phyloP scores from a whole-genome alignment of 768 basidiomycete species.

The Leccinum incarnatum region DNA sequence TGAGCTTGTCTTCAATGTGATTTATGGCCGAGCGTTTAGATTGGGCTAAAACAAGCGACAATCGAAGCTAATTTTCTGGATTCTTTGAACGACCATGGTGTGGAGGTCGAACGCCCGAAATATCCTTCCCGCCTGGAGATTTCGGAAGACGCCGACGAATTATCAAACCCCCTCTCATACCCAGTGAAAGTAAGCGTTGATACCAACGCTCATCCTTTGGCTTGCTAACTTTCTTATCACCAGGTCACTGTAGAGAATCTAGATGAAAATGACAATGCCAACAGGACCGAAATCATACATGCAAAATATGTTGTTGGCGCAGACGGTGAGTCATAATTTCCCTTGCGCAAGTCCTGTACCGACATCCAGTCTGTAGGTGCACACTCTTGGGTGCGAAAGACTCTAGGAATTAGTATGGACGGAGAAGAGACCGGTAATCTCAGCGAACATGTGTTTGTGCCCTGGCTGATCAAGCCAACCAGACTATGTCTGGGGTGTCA shows the following conservation, averaged over 20 bases:
- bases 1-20: not conserved
- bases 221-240: not conserved
- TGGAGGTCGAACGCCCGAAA: not conserved
- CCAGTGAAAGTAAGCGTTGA: not conserved
- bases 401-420: not conserved
- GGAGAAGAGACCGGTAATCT: not conserved
- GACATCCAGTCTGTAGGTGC: not conserved
- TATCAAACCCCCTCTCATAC: not conserved
- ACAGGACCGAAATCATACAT: not conserved
- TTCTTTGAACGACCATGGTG: not conserved
- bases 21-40: not conserved
- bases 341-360: not conserved
- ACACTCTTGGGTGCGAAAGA: not conserved
- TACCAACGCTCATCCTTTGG: not conserved
- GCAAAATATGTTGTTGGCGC: not conserved
- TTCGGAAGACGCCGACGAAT: not conserved
- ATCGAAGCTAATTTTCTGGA: not conserved
- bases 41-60: not conserved
- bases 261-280: not conserved
- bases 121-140: not conserved
- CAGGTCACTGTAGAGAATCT: not conserved
- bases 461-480: not conserved
- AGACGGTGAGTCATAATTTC: not conserved
- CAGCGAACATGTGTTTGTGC: not conserved
- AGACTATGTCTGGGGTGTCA: not conserved